Evolutionary conservation across 495 filamentous ascomycete species (phyloP), one percentile per base, ranked within the genome.

Genomic region (Hyaloscypha variabilis): DNA sequence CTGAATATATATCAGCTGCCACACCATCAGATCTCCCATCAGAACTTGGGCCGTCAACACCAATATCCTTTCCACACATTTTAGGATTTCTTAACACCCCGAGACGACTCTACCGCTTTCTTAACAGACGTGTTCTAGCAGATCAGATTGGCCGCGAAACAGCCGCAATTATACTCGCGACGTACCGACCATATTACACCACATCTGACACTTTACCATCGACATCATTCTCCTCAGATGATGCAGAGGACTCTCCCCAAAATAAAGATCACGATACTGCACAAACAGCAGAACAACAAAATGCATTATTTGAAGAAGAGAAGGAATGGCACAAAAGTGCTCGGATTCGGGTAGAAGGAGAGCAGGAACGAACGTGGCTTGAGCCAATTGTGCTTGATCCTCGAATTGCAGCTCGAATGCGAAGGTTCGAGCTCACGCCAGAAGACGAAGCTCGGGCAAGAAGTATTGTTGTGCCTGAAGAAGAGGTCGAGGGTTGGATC

Each of bases 31-130:
- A 81, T 24, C 77, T 90, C 29, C 94, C 93, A 2, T 68, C 77
- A 26, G 78, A 85, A 60, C 78, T 88, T 71, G 75, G 78, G 8
- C 93, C 92, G 36, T 87, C 88, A 19, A 78, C 82, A n/a, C 83
- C 89, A 8, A 82, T 99, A 51, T 78, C 82, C 46, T 89, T 96
- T 76, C 95, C 95, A 0, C 93, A 97, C 73, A 84, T 98, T 57
- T 90, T 99, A 29, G 95, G 95, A 64, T 96, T 99, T 80, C 77
- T 93, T 55, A 94, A 96, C 77, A 97, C 93, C 0, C 92, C 92
- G 0, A 91, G 87, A 67, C 87, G 95, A 39, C 73, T 97, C 58
- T 91, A 91, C 72, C 92, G 95, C 53, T 99, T 92, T 83, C 81
- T 99, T 49, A 97, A 87, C 74, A 89, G 92, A 55, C 91, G 96